Percentiles rank a stretch among this genome's conserved stretches.
phyloP scores from a whole-genome alignment of 164 flowering plant genomes.

The Cinnamomum chago region DNA sequence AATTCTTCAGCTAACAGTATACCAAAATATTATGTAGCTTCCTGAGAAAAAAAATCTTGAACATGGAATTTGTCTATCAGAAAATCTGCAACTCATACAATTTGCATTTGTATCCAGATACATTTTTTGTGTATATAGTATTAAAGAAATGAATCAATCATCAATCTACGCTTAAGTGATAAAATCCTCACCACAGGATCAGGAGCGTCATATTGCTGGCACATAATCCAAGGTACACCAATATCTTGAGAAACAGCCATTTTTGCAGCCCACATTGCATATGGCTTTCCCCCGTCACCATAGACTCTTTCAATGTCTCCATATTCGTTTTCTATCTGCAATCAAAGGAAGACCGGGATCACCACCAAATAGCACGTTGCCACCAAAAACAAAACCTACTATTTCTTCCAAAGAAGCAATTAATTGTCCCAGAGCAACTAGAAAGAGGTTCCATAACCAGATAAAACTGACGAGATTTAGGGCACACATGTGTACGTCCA shows the following conservation, averaged over 20 bases:
- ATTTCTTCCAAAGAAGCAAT: too few species aligned
- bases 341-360: not conserved
- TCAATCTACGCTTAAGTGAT: not conserved
- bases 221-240: slow-evolving; percentile 99
- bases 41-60: too few species aligned
- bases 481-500: too few species aligned
- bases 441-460: too few species aligned
- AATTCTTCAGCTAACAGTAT: too few species aligned
- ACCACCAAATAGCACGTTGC: too few species aligned
- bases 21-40: too few species aligned
- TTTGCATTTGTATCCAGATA: too few species aligned
- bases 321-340: slow-evolving; percentile 97
- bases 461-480: too few species aligned
- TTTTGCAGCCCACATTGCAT: slow-evolving; percentile 88
- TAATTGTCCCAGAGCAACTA: too few species aligned
- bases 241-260: slow-evolving; percentile 94
- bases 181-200: slow-evolving; percentile 68
- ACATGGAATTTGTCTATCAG: not conserved
- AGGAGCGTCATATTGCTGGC: slow-evolving; percentile 93
- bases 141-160: not conserved
- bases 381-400: too few species aligned
- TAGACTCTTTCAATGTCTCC: slow-evolving; percentile 64
- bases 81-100: not conserved
- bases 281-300: slow-evolving; percentile 85
- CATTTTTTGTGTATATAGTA: not conserved